These are phyloP conservation scores for Suillus discolor DNA, from an alignment of 768 basidiomycete species.

Conservation along the genomic window DNA sequence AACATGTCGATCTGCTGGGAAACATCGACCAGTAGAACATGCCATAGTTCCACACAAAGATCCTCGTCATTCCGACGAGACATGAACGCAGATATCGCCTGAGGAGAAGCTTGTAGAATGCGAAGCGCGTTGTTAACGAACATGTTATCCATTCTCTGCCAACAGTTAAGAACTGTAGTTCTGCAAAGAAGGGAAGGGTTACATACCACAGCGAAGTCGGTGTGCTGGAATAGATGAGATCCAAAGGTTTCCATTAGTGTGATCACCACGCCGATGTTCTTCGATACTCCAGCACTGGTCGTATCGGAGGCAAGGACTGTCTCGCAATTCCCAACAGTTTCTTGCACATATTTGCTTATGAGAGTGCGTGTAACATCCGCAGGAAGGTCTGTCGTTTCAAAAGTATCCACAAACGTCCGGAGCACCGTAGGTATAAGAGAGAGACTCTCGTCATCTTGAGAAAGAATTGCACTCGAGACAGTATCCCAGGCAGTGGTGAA, in stretches of 20 bases:
- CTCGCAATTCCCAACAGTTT: slow-evolving; percentile 34
- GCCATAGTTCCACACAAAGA: slow-evolving; percentile 45
- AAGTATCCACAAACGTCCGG: slow-evolving; percentile 1
- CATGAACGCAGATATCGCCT: slow-evolving; percentile 3
- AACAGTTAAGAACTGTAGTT: neutral
- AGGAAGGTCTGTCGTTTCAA: slow-evolving; percentile 43
- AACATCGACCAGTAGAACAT: slow-evolving; percentile 46
- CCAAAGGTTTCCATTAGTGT: slow-evolving; percentile 56
- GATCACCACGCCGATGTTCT: slow-evolving; percentile 33
- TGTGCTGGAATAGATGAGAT: slow-evolving; percentile 48
- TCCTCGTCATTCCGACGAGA: slow-evolving; percentile 38
- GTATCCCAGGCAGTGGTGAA: slow-evolving; percentile 52
- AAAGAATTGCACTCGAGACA: slow-evolving; percentile 30
- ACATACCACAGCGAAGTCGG: slow-evolving; percentile 46
- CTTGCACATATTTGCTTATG: slow-evolving; percentile 19
- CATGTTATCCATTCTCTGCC: slow-evolving; percentile 50
- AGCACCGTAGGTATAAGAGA: slow-evolving; percentile 7
- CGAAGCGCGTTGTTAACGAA: slow-evolving; percentile 39
- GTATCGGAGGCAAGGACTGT: slow-evolving; percentile 19
- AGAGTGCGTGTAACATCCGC: slow-evolving; percentile 27
- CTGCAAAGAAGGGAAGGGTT: neutral
- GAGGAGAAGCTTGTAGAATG: slow-evolving; percentile 43
- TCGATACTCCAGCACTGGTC: slow-evolving; percentile 13
- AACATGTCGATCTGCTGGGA: slow-evolving; percentile 36
- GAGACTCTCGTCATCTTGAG: slow-evolving; percentile 2